phyloP scores from a whole-genome alignment of 192 early-diverging fungal genomes.

The Coemansia sp. region DNA sequence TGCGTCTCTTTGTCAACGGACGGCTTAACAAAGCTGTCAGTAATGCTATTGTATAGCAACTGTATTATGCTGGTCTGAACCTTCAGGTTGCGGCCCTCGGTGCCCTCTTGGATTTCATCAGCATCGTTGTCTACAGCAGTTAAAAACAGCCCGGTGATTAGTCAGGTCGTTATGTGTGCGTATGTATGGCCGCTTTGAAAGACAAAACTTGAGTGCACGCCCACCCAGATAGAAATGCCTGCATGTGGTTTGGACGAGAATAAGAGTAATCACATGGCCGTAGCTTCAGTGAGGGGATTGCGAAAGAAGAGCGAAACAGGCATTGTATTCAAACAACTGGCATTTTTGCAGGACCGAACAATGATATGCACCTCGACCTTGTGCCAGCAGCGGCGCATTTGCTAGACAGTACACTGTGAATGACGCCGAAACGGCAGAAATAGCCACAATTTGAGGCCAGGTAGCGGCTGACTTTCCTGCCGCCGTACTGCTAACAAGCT shows the following conservation, averaged over 20 bases:
- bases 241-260: neutral
- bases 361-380: slow-evolving; percentile 24
- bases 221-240: slow-evolving; percentile 3
- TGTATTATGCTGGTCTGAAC: slow-evolving; percentile 1
- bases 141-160: slow-evolving; percentile 8
- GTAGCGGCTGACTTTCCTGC: slow-evolving; percentile 1
- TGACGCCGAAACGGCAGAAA: slow-evolving; percentile 7
- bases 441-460: slow-evolving; percentile 7
- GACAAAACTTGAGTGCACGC: neutral
- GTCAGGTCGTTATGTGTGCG: neutral
- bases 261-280: slow-evolving; percentile 3
- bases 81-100: neutral
- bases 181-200: neutral
- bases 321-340: slow-evolving; percentile 8
- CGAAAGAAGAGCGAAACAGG: slow-evolving; percentile 4
- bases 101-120: neutral
- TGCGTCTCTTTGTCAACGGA: neutral
- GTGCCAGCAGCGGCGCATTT: slow-evolving; percentile 20
- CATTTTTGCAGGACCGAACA: slow-evolving; percentile 5
- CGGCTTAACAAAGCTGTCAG: neutral
- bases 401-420: slow-evolving; percentile 13
- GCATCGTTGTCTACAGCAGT: slow-evolving; percentile 3
- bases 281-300: slow-evolving; percentile 1
- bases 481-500: neutral
- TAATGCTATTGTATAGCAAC: slow-evolving; percentile 15